These are phyloP conservation scores for Backusella morwellensis DNA, from an alignment of 192 early-diverging fungal species.

Conservation along the genomic window DNA sequence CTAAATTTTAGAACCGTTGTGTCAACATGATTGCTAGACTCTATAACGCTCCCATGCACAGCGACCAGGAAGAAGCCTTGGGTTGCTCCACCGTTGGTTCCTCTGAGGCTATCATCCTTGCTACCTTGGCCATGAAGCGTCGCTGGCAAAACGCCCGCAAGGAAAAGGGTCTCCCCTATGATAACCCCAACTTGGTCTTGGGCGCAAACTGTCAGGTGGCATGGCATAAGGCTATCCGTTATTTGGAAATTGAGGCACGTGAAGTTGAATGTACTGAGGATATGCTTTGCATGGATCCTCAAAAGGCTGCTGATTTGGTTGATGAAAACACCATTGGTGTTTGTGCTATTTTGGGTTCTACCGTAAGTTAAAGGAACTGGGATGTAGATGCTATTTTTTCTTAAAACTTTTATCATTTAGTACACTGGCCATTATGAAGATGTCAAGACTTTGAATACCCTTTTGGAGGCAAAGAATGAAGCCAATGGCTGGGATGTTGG, in stretches of 20 bases:
- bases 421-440: slow-evolving; percentile 88
- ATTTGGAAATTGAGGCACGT: slow-evolving; percentile 36
- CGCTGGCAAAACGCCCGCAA: slow-evolving; percentile 64
- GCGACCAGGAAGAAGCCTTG: slow-evolving; percentile 42
- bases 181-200: slow-evolving; percentile 75
- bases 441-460: slow-evolving; percentile 57
- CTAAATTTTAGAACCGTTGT: slow-evolving; percentile 32
- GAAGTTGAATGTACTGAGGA: slow-evolving; percentile 36
- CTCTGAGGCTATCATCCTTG: slow-evolving; percentile 77
- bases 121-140: slow-evolving; percentile 76
- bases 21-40: slow-evolving; percentile 43
- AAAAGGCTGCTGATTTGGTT: slow-evolving; percentile 66
- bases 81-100: slow-evolving; percentile 76
- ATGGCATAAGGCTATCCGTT: slow-evolving; percentile 21
- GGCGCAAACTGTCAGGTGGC: slow-evolving; percentile 71
- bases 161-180: slow-evolving; percentile 58
- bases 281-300: slow-evolving; percentile 54
- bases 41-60: slow-evolving; percentile 31
- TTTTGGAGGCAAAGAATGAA: slow-evolving; percentile 60
- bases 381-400: neutral
- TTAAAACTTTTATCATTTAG: neutral
- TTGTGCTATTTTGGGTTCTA: slow-evolving; percentile 74
- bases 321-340: slow-evolving; percentile 89
- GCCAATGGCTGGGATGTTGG: slow-evolving; percentile 68
- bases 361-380: slow-evolving; percentile 30